Evolutionary conservation across 2,329 filamentous ascomycete genomes (phyloP).

Genomic region (Aspergillus spinulosporus): DNA sequence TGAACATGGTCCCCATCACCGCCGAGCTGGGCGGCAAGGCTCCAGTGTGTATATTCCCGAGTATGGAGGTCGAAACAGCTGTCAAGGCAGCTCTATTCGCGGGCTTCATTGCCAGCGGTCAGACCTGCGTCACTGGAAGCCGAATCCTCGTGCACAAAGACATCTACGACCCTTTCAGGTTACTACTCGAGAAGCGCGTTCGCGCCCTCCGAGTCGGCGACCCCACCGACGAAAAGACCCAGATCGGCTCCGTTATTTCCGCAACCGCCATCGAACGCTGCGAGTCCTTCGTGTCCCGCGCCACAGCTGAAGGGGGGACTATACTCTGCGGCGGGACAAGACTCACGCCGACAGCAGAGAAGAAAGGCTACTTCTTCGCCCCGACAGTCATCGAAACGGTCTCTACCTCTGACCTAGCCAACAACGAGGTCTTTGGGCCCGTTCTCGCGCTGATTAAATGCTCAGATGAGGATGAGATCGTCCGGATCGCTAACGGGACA

Average conservation of each 20-base stretch:
- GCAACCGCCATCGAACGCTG: conserved; percentile 43
- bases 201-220: conserved; percentile 58
- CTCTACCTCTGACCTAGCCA: conserved; percentile 28
- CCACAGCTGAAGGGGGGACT: conserved; percentile 44
- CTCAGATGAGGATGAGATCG: conserved; percentile 49
- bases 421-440: conserved; percentile 53
- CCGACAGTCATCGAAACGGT: conserved; percentile 44
- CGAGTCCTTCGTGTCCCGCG: conserved; percentile 19
- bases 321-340: conserved; percentile 50
- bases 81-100: conserved; percentile 41
- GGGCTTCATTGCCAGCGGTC: conserved; percentile 55
- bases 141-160: conserved; percentile 53
- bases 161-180: conserved; percentile 44
- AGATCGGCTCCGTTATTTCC: conserved; percentile 67
- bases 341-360: conserved; percentile 46
- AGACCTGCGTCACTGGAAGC: conserved; percentile 59
- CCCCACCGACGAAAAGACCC: conserved; percentile 56
- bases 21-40: conserved; percentile 43
- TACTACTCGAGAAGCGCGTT: conserved; percentile 47
- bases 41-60: conserved; percentile 36
- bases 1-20: conserved; percentile 36
- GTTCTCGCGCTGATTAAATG: conserved; percentile 53
- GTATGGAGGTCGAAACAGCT: conserved; percentile 33
- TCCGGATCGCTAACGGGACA: conserved; percentile 52
- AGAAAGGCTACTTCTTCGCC: conserved; percentile 52